These are phyloP conservation scores for Diaporthe ampelina DNA, from an alignment of 2,329 filamentous ascomycete species.

Conservation along the genomic window DNA sequence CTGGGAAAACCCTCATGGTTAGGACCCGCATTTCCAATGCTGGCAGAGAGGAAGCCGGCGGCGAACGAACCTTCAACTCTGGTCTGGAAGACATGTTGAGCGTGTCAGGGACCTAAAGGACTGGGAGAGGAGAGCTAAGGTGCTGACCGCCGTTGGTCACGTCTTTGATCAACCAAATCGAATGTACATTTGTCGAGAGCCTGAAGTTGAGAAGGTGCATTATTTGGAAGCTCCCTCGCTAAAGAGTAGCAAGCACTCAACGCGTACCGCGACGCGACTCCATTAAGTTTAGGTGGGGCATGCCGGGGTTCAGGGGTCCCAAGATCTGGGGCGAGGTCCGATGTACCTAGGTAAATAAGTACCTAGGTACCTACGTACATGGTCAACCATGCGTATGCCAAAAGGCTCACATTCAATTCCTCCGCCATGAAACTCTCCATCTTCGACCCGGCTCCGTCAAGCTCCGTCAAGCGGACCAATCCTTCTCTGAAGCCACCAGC, in stretches of 20 bases:
- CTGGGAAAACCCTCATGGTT: conserved; percentile 56
- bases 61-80: conserved; percentile 75
- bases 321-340: neutral
- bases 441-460: neutral
- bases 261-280: conserved; percentile 36
- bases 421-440: neutral
- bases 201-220: neutral
- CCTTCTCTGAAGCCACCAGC: neutral
- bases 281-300: conserved; percentile 29
- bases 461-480: neutral
- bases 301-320: conserved; percentile 21
- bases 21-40: conserved; percentile 34
- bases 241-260: neutral
- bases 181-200: neutral
- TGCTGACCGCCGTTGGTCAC: conserved; percentile 1
- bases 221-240: neutral
- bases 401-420: neutral
- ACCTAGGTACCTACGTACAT: neutral
- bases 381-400: neutral
- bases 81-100: conserved; percentile 77
- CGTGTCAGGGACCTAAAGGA: neutral
- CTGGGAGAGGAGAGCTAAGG: neutral
- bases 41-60: conserved; percentile 27
- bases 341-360: no score
- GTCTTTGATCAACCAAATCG: neutral